Evolutionary conservation across 768 basidiomycete species (phyloP), one percentile per base, ranked within the genome.

Genomic region (Naematelia aurantialba): DNA sequence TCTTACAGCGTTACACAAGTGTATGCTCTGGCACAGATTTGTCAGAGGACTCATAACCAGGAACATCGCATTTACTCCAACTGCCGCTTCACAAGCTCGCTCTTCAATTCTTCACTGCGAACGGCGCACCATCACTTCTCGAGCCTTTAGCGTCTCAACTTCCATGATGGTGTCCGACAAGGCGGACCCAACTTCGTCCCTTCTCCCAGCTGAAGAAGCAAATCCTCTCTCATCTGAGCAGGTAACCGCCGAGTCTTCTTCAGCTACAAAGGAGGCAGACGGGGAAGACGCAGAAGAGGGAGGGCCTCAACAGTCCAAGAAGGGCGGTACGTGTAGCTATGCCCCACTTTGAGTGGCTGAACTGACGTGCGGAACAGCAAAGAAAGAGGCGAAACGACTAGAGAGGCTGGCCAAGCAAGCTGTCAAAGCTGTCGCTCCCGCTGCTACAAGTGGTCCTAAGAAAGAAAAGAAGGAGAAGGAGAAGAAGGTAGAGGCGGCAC

Each of bases 331-430:
- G 62, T 30, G 8, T 4, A 53, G 51, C 17, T 26, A 34, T 3
- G 34, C 17, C 25, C 17, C 14, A 31, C 14, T 19, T 55, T 29
- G 17, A 19, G 52, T 26, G 54, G 22, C n/a, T 25, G 25, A 44
- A 25, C 25, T 60, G 30, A 29, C 42, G 5, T 47, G 12, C 3
- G 2, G 1, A 26, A 25, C 47, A 87, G 88, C 85, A 1, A 91
- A 91, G 80, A 92, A 89, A 70, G 88, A 90, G 70, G 88, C 89
- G 13, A 91, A 91, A 74, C 79, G 85, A 25, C 59, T 72, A 4
- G 73, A 74, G 60, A 76, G 73, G 55, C 63, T 72, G 19, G 79
- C 78, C 30, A 24, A 90, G 87, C 67, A 79, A 84, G 45, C 78
- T 50, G 72, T 70, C 10, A 76, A 75, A 63, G 50, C 55, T 12